These are phyloP conservation scores for Straminergon stramineum DNA, from an alignment of 225 moss, liverwort and hornwort species.

Conservation along the genomic window DNA sequence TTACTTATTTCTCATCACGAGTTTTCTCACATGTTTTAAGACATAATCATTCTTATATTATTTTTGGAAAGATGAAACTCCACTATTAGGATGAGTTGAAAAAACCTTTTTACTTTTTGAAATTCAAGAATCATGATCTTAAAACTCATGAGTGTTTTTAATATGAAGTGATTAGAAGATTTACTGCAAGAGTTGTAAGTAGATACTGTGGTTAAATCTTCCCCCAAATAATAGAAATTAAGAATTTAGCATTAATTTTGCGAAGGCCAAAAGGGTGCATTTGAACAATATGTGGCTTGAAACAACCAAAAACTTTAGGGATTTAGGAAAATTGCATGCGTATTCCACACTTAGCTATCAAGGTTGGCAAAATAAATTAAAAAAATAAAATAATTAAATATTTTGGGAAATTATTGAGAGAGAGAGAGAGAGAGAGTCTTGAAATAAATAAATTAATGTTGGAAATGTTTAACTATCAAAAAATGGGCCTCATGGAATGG, in stretches of 20 bases:
- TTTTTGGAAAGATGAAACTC: neutral
- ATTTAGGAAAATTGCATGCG: accelerated
- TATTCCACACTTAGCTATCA: accelerated
- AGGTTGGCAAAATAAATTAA: accelerated
- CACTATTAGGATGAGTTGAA: neutral
- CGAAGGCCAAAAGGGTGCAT: too few relatives aligned
- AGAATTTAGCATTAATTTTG: neutral
- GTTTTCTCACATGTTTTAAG: neutral
- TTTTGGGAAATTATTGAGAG: neutral
- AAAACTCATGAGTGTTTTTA: too few relatives aligned
- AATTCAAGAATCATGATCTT: neutral
- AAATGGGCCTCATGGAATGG: neutral
- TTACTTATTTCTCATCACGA: neutral
- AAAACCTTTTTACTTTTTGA: accelerated
- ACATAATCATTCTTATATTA: too few relatives aligned
- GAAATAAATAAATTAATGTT: neutral
- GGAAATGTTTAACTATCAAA: accelerated
- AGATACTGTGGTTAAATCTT: neutral
- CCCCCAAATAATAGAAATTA: neutral
- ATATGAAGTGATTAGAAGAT: neutral
- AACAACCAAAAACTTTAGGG: neutral
- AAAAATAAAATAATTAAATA: neutral
- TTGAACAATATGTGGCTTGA: accelerated
- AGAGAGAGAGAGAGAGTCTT: too few relatives aligned
- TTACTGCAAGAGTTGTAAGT: neutral